phyloP scores from a whole-genome alignment of 1,139 yeast genomes.

The Scheffersomyces illinoinensis region DNA sequence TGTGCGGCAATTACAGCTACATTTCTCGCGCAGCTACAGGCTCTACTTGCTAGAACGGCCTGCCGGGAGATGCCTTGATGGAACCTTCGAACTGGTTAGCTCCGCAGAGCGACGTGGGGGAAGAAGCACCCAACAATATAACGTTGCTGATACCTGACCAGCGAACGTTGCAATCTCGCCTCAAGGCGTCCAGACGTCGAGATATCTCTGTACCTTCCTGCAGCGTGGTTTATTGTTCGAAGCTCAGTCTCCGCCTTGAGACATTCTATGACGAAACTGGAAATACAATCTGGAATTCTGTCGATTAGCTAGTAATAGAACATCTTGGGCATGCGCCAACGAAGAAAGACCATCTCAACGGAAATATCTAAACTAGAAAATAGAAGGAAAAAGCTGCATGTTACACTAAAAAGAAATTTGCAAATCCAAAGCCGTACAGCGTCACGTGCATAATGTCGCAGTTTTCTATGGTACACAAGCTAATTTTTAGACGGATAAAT shows the following conservation, averaged over 20 bases:
- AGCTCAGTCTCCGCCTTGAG: not conserved
- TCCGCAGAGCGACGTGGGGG: too few relatives aligned
- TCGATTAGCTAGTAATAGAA: not conserved
- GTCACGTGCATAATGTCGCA: not conserved
- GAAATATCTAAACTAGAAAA: not conserved
- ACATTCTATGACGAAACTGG: not conserved
- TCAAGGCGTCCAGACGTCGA: not conserved
- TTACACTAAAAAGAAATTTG: not conserved
- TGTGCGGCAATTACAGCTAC: not conserved
- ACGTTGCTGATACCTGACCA: too few relatives aligned
- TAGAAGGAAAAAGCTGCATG: not conserved
- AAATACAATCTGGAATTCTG: not conserved
- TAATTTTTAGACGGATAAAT: not conserved
- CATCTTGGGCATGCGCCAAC: not conserved
- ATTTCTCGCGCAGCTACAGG: not conserved
- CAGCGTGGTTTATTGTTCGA: not conserved
- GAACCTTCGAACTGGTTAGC: too few relatives aligned
- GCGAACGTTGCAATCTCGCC: not conserved
- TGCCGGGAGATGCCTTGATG: too few relatives aligned
- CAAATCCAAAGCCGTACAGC: not conserved
- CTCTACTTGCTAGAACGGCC: not conserved
- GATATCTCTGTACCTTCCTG: not conserved
- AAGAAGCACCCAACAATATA: too few relatives aligned
- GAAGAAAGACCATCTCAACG: not conserved
- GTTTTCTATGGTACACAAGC: not conserved